These are phyloP conservation scores for Linum lewisii DNA, from an alignment of 345 rosid genomes.

Conservation along the genomic window DNA sequence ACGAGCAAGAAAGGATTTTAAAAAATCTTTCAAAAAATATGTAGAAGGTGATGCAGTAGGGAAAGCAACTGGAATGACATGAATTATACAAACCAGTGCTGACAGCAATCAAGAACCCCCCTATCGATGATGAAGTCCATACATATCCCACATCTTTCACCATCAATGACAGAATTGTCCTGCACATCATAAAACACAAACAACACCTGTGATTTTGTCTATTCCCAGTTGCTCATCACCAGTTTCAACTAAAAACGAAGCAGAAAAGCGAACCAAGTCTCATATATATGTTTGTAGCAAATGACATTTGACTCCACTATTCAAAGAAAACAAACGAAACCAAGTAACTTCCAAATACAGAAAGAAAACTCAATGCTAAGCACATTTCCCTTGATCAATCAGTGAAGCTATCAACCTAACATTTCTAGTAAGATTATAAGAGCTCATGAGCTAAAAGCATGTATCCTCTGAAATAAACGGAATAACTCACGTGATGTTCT, in stretches of 20 bases:
- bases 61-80: constrained; percentile 5
- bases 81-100: constrained; percentile 55
- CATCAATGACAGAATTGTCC: constrained; percentile 52
- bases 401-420: not conserved
- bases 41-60: not conserved
- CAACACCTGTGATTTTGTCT: not conserved
- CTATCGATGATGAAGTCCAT: constrained; percentile 93
- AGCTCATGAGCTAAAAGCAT: not conserved
- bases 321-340: not conserved
- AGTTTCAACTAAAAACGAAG: not conserved
- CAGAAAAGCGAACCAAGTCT: too few species aligned
- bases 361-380: not conserved
- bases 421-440: not conserved
- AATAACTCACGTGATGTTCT: constrained; percentile 38
- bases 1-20: not conserved
- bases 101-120: constrained; percentile 95
- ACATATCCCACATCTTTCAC: constrained; percentile 94
- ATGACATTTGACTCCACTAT: too few species aligned
- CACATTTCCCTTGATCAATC: not conserved
- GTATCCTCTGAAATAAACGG: constrained; percentile 1
- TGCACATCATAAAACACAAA: constrained; percentile 19
- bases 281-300: not conserved
- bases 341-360: not conserved
- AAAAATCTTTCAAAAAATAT: not conserved
- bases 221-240: not conserved